Evolutionary conservation across 2,329 filamentous ascomycete species (phyloP), one percentile per base, ranked within the genome.

Genomic region (Claviceps capensis): DNA sequence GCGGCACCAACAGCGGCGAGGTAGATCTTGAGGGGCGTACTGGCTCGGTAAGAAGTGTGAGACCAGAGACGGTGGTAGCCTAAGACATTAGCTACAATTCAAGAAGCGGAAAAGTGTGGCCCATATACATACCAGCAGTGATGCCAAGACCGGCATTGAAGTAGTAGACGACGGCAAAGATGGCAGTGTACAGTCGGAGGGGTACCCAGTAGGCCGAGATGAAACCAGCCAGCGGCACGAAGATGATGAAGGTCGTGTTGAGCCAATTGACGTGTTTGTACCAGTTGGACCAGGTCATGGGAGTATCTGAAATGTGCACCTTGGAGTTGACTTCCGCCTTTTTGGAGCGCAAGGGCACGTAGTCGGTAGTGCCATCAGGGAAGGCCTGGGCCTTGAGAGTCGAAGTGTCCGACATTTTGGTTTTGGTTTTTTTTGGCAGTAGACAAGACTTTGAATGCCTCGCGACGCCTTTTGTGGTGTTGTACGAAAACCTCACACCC

Each of bases 181-280:
- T 64, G 56, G 81, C 77, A 2, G 88, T 94, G 69, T 87, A 81
- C 57, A 75, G 68, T 48, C 80, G 74, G 37, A 91, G 72, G 52
- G 88, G 87, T 46, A 88, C 84, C 83, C 85, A 95, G 70, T 86
- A 81, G 49, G 88, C 77, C 51, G 81, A 77, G 60, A 93, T 69
- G 64, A 85, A 78, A 56, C 89, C 89, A 53, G 79, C 74, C 47
- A 90, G 56, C 43, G 90, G 89, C 46, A 95, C 77, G 59, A 85
- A 75, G 58, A 94, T 69, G 66, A 95, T 91, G 66, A 95, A 78
- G 56, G 76, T 78, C 56, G 87, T 83, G 69, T 95, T 95, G 59
- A 95, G 77, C 88, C 89, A 95, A 77, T 95, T 89, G 74, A 95
- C 78, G 66, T 95, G 89, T 72, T 90, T 85, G 72, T 89, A 83